Conservation (phyloP, 768 basidiomycete genomes). For the Leccinum subgranulosum region DNA sequence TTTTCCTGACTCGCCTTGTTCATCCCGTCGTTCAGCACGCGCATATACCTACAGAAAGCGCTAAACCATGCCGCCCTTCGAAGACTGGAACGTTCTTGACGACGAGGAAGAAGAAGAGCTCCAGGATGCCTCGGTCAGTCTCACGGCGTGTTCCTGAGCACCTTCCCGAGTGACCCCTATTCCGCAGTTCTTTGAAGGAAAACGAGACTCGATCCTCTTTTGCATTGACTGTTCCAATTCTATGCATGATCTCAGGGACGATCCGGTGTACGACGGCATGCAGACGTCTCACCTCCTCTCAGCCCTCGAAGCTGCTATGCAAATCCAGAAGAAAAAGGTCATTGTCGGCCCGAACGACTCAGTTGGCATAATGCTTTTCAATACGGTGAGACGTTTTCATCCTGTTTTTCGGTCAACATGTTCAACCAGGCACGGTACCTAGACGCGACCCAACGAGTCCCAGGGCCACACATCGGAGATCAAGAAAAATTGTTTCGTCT, state of each 20-base stretch:
- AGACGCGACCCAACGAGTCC: constrained; percentile 29
- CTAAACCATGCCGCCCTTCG: constrained; percentile 58
- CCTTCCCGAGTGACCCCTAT: constrained; percentile 14
- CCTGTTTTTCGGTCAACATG: not conserved
- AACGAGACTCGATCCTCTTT: constrained; percentile 88
- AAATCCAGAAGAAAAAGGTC: constrained; percentile 89
- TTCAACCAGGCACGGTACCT: not conserved
- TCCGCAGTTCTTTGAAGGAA: constrained; percentile 61
- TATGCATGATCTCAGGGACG: constrained; percentile 74
- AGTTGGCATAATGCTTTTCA: constrained; percentile 89
- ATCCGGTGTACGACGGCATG: constrained; percentile 59
- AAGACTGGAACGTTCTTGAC: constrained; percentile 77
- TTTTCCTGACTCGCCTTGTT: constrained; percentile 2
- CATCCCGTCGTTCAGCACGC: not conserved
- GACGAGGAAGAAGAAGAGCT: constrained; percentile 84
- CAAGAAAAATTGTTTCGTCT: constrained; percentile 67
- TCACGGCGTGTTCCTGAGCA: constrained; percentile 7
- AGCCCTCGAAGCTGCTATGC: constrained; percentile 79
- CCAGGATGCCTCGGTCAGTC: constrained; percentile 60
- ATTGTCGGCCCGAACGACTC: constrained; percentile 84
- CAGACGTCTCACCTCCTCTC: constrained; percentile 74
- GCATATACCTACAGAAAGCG: not conserved
- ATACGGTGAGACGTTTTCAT: constrained; percentile 60
- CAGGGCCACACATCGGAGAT: constrained; percentile 51
- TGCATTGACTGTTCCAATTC: constrained; percentile 91